phyloP scores from a whole-genome alignment of 441 rosid species.

The Rhodomyrtus psidioides region DNA sequence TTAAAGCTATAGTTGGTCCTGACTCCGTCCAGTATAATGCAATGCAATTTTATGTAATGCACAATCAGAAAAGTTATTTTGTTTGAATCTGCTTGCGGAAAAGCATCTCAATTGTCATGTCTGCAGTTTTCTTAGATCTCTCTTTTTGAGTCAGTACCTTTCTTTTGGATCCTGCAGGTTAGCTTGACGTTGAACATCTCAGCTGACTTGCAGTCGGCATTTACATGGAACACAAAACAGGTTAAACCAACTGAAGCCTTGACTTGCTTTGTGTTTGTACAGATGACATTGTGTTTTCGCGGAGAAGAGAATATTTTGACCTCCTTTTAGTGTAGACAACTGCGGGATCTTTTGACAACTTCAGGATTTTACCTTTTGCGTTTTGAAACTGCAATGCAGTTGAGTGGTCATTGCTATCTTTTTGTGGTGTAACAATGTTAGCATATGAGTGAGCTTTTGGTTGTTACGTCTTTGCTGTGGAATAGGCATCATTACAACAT shows the following conservation, averaged over 20 bases:
- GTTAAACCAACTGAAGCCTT: constrained; percentile 22
- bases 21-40: not conserved
- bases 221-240: constrained; percentile 98
- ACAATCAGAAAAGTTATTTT: not conserved
- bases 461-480: not conserved
- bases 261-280: not conserved
- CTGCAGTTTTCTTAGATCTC: not conserved
- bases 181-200: constrained; percentile 81
- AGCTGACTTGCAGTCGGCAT: constrained; percentile 76
- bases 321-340: not conserved
- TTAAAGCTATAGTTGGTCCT: not conserved
- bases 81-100: not conserved
- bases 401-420: not conserved
- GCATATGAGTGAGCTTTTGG: not conserved
- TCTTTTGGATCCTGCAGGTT: constrained; percentile 43
- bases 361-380: not conserved
- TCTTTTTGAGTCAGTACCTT: not conserved
- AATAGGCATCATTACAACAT: not conserved
- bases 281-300: not conserved
- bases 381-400: not conserved
- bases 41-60: not conserved
- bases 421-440: not conserved
- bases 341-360: not conserved
- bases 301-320: not conserved
- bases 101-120: not conserved